Percentiles rank a stretch among this genome's conserved stretches.
Evolutionary conservation across 805 yeast species (phyloP).

Genomic region (Metschnikowia vanudenii): DNA sequence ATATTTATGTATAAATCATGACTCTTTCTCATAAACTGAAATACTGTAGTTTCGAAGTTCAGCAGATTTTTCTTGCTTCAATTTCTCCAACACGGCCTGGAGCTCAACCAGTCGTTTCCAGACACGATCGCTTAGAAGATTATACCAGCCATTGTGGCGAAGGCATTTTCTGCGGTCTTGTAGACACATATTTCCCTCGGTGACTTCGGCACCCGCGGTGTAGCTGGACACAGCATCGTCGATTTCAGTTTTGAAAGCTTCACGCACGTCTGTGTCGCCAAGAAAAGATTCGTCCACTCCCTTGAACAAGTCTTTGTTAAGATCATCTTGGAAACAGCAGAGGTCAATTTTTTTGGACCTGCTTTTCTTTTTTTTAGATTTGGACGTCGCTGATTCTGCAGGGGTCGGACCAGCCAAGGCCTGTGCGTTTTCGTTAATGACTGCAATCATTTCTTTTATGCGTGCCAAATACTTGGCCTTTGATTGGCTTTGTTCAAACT

Average conservation of each 20-base stretch:
- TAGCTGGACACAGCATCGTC: constrained; percentile 17
- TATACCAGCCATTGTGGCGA: constrained; percentile 54
- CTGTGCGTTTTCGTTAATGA: constrained; percentile 34
- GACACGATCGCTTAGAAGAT: constrained; percentile 34
- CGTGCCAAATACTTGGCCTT: constrained; percentile 26
- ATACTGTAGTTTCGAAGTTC: constrained; percentile 39
- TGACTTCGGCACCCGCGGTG: constrained; percentile 10
- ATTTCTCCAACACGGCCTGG: constrained; percentile 29
- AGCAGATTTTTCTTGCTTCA: constrained; percentile 27
- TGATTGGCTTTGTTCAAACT: constrained; percentile 17
- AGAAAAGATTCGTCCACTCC: not conserved
- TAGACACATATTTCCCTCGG: constrained; percentile 38
- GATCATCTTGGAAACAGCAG: constrained; percentile 49
- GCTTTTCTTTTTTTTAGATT: constrained; percentile 17
- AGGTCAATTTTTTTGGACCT: constrained; percentile 44
- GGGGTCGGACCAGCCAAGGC: constrained; percentile 18
- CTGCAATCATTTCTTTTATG: constrained; percentile 37
- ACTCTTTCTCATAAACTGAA: constrained; percentile 22
- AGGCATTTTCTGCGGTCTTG: constrained; percentile 55
- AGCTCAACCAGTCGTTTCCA: constrained; percentile 33
- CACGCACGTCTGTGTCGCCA: constrained; percentile 5
- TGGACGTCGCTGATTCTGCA: constrained; percentile 17
- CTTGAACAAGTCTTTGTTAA: constrained; percentile 14
- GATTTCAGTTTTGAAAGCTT: constrained; percentile 18
- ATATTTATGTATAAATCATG: not conserved